These are phyloP conservation scores for Sporisorium reilianum DNA, from an alignment of 1,284 basidiomycete genomes.

Conservation along the genomic window DNA sequence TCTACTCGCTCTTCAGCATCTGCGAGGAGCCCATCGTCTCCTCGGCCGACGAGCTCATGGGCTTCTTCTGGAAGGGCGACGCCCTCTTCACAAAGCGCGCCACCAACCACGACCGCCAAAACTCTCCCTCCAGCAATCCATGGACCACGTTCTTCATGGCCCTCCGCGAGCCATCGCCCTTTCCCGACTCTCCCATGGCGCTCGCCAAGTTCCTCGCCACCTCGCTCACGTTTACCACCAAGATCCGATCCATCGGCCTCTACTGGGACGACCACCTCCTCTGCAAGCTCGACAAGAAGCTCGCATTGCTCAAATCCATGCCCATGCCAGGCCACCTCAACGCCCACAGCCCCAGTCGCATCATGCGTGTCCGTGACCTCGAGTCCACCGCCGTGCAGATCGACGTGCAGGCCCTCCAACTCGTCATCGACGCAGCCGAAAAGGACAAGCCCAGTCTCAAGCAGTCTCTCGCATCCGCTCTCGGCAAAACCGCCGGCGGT, in stretches of 20 bases:
- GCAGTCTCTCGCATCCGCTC: conserved; percentile 53
- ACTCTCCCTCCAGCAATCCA: conserved; percentile 66
- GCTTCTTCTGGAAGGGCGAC: conserved; percentile 88
- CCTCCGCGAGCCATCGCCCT: conserved; percentile 83
- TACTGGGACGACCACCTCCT: conserved; percentile 79
- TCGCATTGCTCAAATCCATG: conserved; percentile 75
- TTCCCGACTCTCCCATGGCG: conserved; percentile 83
- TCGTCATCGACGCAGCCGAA: conserved; percentile 79
- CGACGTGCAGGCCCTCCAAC: conserved; percentile 83
- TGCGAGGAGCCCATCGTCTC: conserved; percentile 89
- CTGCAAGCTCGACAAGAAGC: conserved; percentile 79
- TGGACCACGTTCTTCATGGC: conserved; percentile 95
- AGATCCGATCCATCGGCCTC: conserved; percentile 78
- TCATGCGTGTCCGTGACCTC: conserved; percentile 79
- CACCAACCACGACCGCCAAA: conserved; percentile 41
- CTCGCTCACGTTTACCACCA: conserved; percentile 92
- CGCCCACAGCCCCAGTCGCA: conserved; percentile 70
- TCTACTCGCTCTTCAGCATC: conserved; percentile 73
- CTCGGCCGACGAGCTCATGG: conserved; percentile 85
- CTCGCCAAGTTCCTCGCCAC: conserved; percentile 90
- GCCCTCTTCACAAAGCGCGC: conserved; percentile 64
- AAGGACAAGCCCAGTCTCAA: conserved; percentile 74
- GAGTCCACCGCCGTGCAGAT: conserved; percentile 82
- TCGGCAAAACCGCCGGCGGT: conserved; percentile 63
- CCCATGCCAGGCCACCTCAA: conserved; percentile 74